phyloP scores from a whole-genome alignment of 176 grass and related monocot species.

The Musa acuminata region DNA sequence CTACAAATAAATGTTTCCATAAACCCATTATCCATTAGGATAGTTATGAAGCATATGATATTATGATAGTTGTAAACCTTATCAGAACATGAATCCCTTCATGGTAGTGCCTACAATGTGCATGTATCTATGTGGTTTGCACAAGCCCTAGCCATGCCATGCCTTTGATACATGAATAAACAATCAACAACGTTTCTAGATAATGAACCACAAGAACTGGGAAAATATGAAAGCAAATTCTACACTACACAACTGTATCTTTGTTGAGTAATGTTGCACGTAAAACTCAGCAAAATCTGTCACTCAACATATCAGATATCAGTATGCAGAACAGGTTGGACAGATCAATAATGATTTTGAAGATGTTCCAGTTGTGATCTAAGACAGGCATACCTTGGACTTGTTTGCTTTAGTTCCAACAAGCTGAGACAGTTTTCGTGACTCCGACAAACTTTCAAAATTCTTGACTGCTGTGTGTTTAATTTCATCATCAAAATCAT shows the following conservation, averaged over 20 bases:
- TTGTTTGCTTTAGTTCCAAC: constrained; percentile 45
- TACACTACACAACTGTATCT: neutral
- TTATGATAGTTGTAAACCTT: no score
- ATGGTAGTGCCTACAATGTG: no score
- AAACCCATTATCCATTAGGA: no score
- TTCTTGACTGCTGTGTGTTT: constrained; percentile 23
- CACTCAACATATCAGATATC: neutral
- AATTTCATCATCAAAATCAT: constrained; percentile 89
- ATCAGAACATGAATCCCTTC: no score
- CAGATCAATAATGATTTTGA: neutral
- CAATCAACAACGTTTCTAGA: neutral
- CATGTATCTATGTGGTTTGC: no score
- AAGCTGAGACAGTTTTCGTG: constrained; percentile 34
- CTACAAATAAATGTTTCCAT: no score
- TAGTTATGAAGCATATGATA: no score
- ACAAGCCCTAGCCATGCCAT: no score
- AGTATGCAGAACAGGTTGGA: neutral
- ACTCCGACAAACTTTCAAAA: neutral
- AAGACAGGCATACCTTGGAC: constrained; percentile 44
- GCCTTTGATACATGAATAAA: no score
- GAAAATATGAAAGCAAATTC: neutral
- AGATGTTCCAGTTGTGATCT: neutral
- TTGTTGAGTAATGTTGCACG: neutral
- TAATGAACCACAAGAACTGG: neutral
- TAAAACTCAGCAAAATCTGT: neutral